Evolutionary conservation across 805 yeast species (phyloP), one percentile per base, ranked within the genome.

Genomic region (Ogataea ganodermae): DNA sequence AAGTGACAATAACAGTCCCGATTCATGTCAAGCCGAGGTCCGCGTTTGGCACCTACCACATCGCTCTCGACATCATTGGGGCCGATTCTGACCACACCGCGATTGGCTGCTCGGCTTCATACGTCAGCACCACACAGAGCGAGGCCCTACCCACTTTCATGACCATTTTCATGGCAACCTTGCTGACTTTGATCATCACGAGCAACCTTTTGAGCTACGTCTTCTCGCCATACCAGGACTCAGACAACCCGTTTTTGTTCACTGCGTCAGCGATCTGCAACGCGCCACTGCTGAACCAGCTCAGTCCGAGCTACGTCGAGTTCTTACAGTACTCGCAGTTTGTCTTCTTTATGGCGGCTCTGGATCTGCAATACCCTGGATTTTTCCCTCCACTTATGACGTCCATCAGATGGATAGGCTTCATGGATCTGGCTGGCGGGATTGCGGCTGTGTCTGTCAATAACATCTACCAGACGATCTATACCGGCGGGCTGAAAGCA

Each of bases 181-280:
- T 83, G 5, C 69, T 70, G n/a, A 47, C 67, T 2, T 52, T 77
- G 21, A 70, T 79, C 30, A 52, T 58, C 17, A 24, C 65, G 2
- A 57, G 68, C 16, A 67, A 68, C 46, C 50, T 68, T 30, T 59
- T 75, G 49, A 67, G 72, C 20, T 56, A 61, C 30, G 66, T 72
- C 6, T 65, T 74, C 42, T 76, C 86, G 31, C 83, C 86, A 0
- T 78, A 74, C 58, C 82, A 77, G 66, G 89, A 81, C 65, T 66
- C 86, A 24, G 59, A 75, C 38, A 71, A 79, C 52, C 76, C 82
- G 27, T 74, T 79, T 58, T 56, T 81, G 46, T 68, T 72, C 57
- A 57, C 69, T 48, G 84, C 84, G 21, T 72, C 86, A 6, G 76
- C 83, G 23, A 80, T 79, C 39, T 81, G 86, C 60, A 80, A 80